These are phyloP conservation scores for Stevia rebaudiana DNA, from an alignment of 140 eudicot species.

Conservation along the genomic window DNA sequence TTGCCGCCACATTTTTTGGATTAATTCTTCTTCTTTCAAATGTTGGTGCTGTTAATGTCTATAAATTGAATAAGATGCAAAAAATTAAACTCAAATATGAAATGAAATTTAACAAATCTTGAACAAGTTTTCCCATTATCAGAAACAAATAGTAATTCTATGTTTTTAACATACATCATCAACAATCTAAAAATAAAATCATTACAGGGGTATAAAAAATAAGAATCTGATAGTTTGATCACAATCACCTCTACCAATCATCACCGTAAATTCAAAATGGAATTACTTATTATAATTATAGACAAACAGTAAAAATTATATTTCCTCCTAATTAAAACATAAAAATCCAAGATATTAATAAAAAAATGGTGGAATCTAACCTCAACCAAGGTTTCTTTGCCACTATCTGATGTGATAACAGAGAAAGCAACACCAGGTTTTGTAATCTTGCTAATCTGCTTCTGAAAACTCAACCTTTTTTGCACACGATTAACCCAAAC, in stretches of 20 bases:
- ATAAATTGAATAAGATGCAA: neutral
- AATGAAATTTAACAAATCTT: neutral
- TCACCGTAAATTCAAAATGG: neutral
- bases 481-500: slow-evolving; percentile 36
- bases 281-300: no score
- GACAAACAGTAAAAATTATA: neutral
- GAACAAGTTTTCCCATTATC: neutral
- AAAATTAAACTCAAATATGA: slow-evolving; percentile 13
- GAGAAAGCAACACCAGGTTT: slow-evolving; percentile 73
- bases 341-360: neutral
- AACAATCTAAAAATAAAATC: neutral
- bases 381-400: slow-evolving; percentile 59
- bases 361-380: neutral
- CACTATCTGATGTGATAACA: slow-evolving; percentile 73
- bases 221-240: slow-evolving; percentile 14
- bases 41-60: slow-evolving; percentile 47
- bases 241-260: neutral
- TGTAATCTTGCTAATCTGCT: slow-evolving; percentile 33
- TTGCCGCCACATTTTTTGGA: slow-evolving; percentile 86
- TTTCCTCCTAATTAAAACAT: neutral
- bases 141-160: neutral
- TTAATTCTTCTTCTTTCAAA: slow-evolving; percentile 59
- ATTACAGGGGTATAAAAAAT: slow-evolving; percentile 4
- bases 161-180: neutral
- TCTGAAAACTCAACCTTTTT: slow-evolving; percentile 43